Base-by-base conservation (phyloP, 2,329 filamentous ascomycete genomes). In the Ceratocystis diversiconidia region DNA sequence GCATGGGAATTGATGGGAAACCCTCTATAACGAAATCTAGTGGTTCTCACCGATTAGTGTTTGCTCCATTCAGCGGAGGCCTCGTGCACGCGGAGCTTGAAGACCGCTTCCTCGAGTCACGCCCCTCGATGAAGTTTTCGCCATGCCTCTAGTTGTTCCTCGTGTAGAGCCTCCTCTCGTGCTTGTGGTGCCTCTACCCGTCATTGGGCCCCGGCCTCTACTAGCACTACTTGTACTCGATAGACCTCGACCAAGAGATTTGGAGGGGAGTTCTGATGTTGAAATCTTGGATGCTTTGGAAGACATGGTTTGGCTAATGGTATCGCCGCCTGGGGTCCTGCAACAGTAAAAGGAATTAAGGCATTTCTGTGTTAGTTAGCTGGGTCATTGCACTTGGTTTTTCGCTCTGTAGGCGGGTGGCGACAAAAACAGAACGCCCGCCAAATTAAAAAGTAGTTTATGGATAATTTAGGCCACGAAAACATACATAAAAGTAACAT, bases 241-340 rank as follows among this genome's bases (percentile, higher is more conserved):
- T 15, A 22, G 8, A 75, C 74, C 5, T 79, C 78, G 6, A 81
- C 72, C 52, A 79, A 79, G 7, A 81, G 81, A 67, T 78, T 76
- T 60, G 75, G 78, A 36, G 72, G 52, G 66, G 7, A 72, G 63
- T 61, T 73, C 77, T 5, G 79, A 73, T 5, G 75, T 77, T 32
- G 75, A 73, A 69, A 78, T 79, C 68, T 77, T 81, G 6, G 77
- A 73, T 4, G 79, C 73, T 70, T 79, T 79, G 15, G 81, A 76
- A n/a, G 77, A 76, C 1, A 81, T 75, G 6, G 91, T 92, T 71
- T 96, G 89, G 43, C 96, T 90, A 65, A 96, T 85, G 72, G 96
- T 96, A 1, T 89, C 90, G 5, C 88, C 95, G 72, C 96, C 91
- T 10, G 90, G 95, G 28, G 92, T 96, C 81, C 89, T 92, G 70